Conservation (phyloP, 176 grass and related monocot species). For the Musa troglodytarum region DNA sequence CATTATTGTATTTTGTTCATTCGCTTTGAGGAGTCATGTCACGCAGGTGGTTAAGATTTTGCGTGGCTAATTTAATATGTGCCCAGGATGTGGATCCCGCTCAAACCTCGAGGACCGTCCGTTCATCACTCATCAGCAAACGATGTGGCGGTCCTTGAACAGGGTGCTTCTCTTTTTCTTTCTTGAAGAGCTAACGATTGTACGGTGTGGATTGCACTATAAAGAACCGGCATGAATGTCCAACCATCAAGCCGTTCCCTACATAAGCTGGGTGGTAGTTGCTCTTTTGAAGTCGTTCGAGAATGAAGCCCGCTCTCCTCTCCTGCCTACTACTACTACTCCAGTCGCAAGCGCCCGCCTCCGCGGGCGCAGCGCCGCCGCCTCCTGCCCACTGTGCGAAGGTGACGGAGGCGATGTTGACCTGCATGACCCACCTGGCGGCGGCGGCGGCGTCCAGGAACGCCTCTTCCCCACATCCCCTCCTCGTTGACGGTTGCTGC, state of each 20-base stretch:
- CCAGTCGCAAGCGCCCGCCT: background rate
- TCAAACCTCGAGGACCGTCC: no score
- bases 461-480: background rate
- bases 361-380: background rate
- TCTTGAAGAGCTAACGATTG: background rate
- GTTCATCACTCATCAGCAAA: no score
- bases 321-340: background rate
- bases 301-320: background rate
- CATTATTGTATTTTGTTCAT: no score
- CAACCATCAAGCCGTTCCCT: background rate
- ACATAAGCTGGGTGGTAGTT: background rate
- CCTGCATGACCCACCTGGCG: background rate
- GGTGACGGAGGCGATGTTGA: background rate
- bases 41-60: no score
- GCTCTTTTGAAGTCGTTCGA: background rate
- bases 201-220: background rate
- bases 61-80: no score
- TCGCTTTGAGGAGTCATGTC: no score
- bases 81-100: no score
- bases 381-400: background rate
- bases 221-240: background rate
- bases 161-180: background rate
- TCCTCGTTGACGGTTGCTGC: background rate
- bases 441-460: background rate
- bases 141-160: background rate